Base-by-base conservation (phyloP, 192 early-diverging fungal species). In the Rhizoclosmatium sp. region DNA sequence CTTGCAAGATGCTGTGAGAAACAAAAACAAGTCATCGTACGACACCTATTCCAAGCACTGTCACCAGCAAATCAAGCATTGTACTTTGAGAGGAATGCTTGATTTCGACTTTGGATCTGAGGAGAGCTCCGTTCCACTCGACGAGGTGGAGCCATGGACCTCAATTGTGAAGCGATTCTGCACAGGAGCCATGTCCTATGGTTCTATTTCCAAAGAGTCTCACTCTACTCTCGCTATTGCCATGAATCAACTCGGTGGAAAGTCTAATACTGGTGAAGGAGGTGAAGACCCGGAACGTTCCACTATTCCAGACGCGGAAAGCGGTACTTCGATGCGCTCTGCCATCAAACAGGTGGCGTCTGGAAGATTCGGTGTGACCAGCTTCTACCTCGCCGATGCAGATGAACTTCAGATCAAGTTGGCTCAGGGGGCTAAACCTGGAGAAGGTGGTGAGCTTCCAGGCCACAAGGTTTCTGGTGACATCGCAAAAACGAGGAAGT, bases 331-430 rank as follows among this genome's bases (percentile, higher is more conserved):
- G 45, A 87, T 92, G 85, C 93, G 98, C 40, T 96, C 95, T 5
- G 93, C 98, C 4, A 99, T 99, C 90, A 99, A 99, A 88, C 98
- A 99, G 84, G 95, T 99, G 59, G 98, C 98, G 9, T 97, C 95
- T 39, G 98, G 96, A 46, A 94, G 98, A 68, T 99, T 99, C 82
- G 98, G 98, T 83, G 96, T 99, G 2, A 99, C 98, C 62, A 92
- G 91, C 71, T 95, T 91, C 82, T 99, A 99, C 80, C 90, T 98
- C 47, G 90, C 95, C 2, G 95, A 99, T 81, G 91, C 96, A 2
- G 95, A 99, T 75, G 96, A 99, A 87, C 89, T 99, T 31, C 98
- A 99, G 82, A 99, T 99, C 91, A 99, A 99, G 90, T 95, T 99
- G 93, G 98, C 98, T 4, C 98, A 99, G 84, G 98, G 98, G 70